These are phyloP conservation scores for Suillus plorans DNA, from an alignment of 768 basidiomycete genomes.

Conservation along the genomic window DNA sequence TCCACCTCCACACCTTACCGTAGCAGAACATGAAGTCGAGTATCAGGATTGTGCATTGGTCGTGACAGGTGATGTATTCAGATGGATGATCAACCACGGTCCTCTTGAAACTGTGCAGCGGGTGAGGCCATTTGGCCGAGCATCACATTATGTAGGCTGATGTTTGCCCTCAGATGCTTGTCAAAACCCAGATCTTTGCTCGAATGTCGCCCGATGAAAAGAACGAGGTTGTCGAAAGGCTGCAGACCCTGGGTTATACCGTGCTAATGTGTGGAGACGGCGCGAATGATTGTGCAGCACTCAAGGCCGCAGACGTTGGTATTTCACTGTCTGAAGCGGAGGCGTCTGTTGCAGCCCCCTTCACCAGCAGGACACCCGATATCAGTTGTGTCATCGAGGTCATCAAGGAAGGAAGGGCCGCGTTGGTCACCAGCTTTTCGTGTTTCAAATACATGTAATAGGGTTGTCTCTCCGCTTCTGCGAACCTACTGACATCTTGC, in stretches of 20 bases:
- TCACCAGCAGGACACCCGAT: constrained; percentile 91
- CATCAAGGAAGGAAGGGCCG: constrained; percentile 94
- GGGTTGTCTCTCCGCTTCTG: constrained; percentile 30
- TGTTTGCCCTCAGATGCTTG: constrained; percentile 75
- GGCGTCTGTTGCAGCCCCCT: constrained; percentile 97
- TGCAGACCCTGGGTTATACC: constrained; percentile 91
- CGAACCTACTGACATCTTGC: constrained; percentile 12
- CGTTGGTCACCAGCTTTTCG: constrained; percentile 96
- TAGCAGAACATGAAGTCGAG: constrained; percentile 69
- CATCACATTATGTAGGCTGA: constrained; percentile 2
- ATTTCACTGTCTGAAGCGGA: constrained; percentile 97
- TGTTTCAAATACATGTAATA: constrained; percentile 98
- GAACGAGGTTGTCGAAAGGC: constrained; percentile 93
- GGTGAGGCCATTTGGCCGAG: constrained; percentile 43
- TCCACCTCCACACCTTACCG: constrained; percentile 67
- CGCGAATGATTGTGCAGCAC: constrained; percentile 96
- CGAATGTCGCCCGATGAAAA: constrained; percentile 99
- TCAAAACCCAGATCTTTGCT: constrained; percentile 94
- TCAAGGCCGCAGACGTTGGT: constrained; percentile 98
- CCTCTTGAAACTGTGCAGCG: constrained; percentile 92
- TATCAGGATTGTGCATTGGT: constrained; percentile 90
- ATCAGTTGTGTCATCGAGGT: constrained; percentile 96
- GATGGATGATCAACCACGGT: constrained; percentile 97
- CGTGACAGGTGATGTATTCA: constrained; percentile 92
- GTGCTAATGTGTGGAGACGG: constrained; percentile 99